Conservation (phyloP, 805 yeast species). For the Metschnikowia noctiluminum region DNA sequence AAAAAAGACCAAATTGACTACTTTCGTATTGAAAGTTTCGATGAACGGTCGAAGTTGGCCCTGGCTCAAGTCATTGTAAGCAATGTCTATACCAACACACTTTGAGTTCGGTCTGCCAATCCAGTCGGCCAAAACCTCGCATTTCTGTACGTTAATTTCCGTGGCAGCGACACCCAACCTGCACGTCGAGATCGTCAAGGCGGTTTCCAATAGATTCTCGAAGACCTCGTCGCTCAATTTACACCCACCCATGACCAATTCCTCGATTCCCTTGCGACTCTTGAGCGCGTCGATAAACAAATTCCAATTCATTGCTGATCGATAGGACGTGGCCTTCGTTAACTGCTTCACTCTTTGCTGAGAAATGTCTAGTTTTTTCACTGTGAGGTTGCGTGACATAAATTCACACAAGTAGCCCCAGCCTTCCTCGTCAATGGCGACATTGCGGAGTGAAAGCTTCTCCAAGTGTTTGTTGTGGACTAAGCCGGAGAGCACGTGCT, state of each 20-base stretch:
- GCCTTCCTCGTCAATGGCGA: constrained; percentile 49
- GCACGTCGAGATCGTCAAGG: constrained; percentile 42
- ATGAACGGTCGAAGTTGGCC: constrained; percentile 48
- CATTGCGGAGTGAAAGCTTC: constrained; percentile 52
- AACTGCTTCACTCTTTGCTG: constrained; percentile 52
- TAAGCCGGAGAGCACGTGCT: constrained; percentile 46
- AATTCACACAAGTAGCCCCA: constrained; percentile 53
- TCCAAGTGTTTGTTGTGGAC: constrained; percentile 43
- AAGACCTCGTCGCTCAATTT: constrained; percentile 43
- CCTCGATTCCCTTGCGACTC: constrained; percentile 52
- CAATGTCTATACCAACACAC: constrained; percentile 55
- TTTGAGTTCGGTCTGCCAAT: constrained; percentile 40
- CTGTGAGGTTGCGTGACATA: constrained; percentile 37
- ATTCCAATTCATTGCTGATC: constrained; percentile 54
- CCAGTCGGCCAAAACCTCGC: constrained; percentile 46
- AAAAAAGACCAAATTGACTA: constrained; percentile 43
- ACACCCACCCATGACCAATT: constrained; percentile 57
- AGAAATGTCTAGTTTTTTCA: constrained; percentile 53
- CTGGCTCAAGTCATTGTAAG: constrained; percentile 48
- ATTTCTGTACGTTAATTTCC: constrained; percentile 42
- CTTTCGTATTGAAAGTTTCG: constrained; percentile 34
- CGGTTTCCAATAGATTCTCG: constrained; percentile 37
- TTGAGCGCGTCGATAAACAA: constrained; percentile 42
- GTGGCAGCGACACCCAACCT: constrained; percentile 54
- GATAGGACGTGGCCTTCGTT: constrained; percentile 31